phyloP scores from a whole-genome alignment of 306 rosid species.

The Hippophae rhamnoides region DNA sequence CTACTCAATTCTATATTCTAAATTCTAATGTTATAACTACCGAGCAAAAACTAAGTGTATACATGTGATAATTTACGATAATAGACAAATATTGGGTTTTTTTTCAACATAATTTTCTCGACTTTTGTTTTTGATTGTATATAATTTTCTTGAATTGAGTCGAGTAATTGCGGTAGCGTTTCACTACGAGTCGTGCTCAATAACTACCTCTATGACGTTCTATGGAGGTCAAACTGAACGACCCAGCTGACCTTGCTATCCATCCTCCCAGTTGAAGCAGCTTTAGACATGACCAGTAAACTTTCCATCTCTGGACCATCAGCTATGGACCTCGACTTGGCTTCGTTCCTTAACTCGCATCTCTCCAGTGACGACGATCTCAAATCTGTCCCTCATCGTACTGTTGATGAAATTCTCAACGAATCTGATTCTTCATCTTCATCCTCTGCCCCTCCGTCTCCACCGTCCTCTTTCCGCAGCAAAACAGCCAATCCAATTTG shows the following conservation, averaged over 20 bases:
- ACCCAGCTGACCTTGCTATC: background rate
- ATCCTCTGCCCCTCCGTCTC: constrained; percentile 37
- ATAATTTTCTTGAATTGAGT: too few relatives aligned
- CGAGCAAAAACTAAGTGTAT: too few relatives aligned
- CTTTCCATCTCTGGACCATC: constrained; percentile 9
- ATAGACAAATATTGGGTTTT: too few relatives aligned
- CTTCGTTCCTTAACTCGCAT: constrained; percentile 47
- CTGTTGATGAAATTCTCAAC: constrained; percentile 21
- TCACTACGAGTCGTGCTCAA: too few relatives aligned
- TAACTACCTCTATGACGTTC: background rate
- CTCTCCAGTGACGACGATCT: constrained; percentile 27
- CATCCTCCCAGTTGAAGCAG: background rate
- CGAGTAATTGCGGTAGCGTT: too few relatives aligned
- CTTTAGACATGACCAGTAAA: constrained; percentile 20
- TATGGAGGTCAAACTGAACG: constrained; percentile 3
- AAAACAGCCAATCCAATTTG: constrained; percentile 5
- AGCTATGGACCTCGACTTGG: constrained; percentile 72
- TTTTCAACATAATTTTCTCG: too few relatives aligned
- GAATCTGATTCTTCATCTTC: constrained; percentile 61
- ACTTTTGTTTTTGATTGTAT: too few relatives aligned
- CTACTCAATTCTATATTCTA: too few relatives aligned
- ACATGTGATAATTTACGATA: too few relatives aligned
- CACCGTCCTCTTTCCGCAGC: constrained; percentile 12
- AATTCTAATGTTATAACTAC: too few relatives aligned
- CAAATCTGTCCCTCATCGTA: background rate